A percentile compares a stretch with the other conserved stretches of the same genome.
Conservation (phyloP, 495 filamentous ascomycete species). For the Diplogelasinospora grovesii region DNA sequence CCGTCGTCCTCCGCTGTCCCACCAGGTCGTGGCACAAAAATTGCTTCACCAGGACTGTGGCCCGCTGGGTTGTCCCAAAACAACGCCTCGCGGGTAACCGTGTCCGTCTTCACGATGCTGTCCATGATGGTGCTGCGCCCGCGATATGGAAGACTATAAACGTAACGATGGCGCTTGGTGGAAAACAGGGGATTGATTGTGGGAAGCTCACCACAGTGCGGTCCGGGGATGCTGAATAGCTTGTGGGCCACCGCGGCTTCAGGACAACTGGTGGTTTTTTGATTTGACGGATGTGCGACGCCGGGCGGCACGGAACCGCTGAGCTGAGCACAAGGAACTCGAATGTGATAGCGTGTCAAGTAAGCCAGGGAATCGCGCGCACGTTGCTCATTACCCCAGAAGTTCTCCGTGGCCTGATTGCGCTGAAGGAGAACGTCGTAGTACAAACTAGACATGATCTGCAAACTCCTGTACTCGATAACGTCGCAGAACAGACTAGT, state of each 20-base stretch:
- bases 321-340: conserved; percentile 20
- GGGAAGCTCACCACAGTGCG: conserved; percentile 51
- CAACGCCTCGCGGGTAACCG: conserved; percentile 36
- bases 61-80: conserved; percentile 51
- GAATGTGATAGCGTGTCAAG: conserved; percentile 44
- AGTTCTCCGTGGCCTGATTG: conserved; percentile 15
- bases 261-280: neutral
- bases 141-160: conserved; percentile 53
- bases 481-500: conserved; percentile 50
- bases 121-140: conserved; percentile 58
- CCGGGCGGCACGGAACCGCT: too few relatives aligned
- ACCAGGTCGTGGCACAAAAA: conserved; percentile 55
- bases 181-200: conserved; percentile 56
- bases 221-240: conserved; percentile 36
- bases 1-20: conserved; percentile 59
- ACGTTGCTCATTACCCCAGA: conserved; percentile 24
- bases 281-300: conserved; percentile 1
- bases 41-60: conserved; percentile 66
- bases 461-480: conserved; percentile 47
- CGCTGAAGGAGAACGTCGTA: conserved; percentile 51
- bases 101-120: conserved; percentile 63
- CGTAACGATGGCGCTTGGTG: conserved; percentile 54
- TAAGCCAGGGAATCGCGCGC: conserved; percentile 31
- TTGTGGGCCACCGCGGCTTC: conserved; percentile 4
- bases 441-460: conserved; percentile 51